Evolutionary conservation across 2,329 filamentous ascomycete genomes (phyloP).

Genomic region (Proliferodiscus dingleyae): DNA sequence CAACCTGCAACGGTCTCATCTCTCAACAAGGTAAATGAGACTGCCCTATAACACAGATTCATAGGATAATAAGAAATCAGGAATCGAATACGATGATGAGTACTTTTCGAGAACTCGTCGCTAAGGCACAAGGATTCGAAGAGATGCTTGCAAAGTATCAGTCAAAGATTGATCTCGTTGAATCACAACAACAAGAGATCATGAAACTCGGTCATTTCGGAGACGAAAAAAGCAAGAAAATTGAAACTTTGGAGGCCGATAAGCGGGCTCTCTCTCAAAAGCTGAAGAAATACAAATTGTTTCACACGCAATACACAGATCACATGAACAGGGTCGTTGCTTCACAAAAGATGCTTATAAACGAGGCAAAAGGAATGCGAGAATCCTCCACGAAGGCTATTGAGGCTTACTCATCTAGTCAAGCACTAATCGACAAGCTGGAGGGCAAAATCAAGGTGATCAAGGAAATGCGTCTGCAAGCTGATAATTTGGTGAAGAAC

Average conservation of each 20-base stretch:
- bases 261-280: slow-evolving; percentile 18
- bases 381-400: background rate
- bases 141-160: background rate
- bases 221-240: slow-evolving; percentile 5
- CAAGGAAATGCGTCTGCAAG: slow-evolving; percentile 1
- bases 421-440: background rate
- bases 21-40: background rate
- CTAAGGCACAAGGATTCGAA: background rate
- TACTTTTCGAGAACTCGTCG: background rate
- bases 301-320: slow-evolving; percentile 26
- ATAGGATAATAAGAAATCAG: background rate
- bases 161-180: background rate
- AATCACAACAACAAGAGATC: slow-evolving; percentile 12
- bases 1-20: background rate
- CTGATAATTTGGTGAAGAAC: background rate
- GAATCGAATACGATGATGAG: too few species aligned
- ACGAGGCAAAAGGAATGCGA: slow-evolving; percentile 10
- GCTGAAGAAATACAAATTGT: slow-evolving; percentile 22
- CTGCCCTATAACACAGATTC: background rate
- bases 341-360: slow-evolving; percentile 20
- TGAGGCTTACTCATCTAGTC: background rate
- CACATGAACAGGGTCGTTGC: slow-evolving; percentile 32
- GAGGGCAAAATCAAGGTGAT: background rate
- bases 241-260: slow-evolving; percentile 12
- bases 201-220: slow-evolving; percentile 4